These are phyloP conservation scores for Blastobotrys aristatus DNA, from an alignment of 1,139 yeast species.

Conservation along the genomic window DNA sequence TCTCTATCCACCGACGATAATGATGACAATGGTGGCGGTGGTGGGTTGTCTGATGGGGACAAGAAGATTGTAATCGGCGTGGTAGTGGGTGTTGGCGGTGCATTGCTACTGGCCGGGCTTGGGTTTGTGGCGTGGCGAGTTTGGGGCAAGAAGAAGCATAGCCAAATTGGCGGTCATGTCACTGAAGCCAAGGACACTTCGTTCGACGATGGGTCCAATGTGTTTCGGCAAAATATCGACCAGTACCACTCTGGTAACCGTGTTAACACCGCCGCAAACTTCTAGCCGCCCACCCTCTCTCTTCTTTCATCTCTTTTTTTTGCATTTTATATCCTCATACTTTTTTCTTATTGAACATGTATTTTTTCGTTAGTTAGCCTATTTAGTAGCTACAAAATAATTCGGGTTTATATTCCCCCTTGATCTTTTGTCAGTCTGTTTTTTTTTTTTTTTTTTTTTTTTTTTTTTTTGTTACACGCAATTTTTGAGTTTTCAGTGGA, in stretches of 20 bases:
- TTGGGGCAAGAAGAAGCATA: conserved; percentile 22
- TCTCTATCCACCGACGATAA: conserved; percentile 19
- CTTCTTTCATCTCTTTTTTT: background rate
- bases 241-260: conserved; percentile 32
- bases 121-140: conserved; percentile 28
- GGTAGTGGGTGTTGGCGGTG: conserved; percentile 34
- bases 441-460: background rate
- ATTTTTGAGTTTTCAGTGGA: background rate
- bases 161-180: conserved; percentile 9
- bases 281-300: conserved; percentile 20
- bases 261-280: conserved; percentile 36
- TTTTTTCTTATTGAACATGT: background rate
- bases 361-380: background rate
- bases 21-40: conserved; percentile 12
- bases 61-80: conserved; percentile 32
- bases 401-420: no score
- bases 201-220: conserved; percentile 31
- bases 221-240: conserved; percentile 37
- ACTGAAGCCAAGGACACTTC: conserved; percentile 17
- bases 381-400: background rate
- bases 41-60: conserved; percentile 28
- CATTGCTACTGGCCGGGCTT: conserved; percentile 26
- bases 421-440: background rate
- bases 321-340: background rate
- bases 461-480: background rate